Evolutionary conservation across 768 basidiomycete genomes (phyloP).

Genomic region (Boletellus ananas): DNA sequence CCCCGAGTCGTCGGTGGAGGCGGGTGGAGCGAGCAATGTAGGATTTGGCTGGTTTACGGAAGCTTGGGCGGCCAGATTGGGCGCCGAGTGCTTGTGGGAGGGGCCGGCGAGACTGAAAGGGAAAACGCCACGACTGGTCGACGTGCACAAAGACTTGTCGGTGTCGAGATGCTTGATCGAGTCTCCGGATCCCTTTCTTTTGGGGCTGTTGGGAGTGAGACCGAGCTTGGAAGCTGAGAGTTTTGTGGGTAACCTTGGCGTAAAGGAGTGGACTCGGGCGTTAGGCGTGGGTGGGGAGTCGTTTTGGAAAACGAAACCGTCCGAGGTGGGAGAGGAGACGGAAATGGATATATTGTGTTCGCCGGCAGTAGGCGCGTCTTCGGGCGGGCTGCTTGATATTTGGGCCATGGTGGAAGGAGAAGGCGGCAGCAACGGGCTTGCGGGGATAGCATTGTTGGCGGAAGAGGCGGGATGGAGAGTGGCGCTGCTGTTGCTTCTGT

Average conservation of each 20-base stretch:
- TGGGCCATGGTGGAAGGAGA: constrained; percentile 35
- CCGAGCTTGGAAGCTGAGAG: constrained; percentile 51
- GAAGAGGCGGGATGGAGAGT: constrained; percentile 41
- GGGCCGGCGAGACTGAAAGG: constrained; percentile 28
- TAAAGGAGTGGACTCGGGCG: constrained; percentile 65
- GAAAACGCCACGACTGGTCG: constrained; percentile 25
- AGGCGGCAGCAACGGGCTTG: constrained; percentile 37
- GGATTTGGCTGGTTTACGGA: constrained; percentile 38
- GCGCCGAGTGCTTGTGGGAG: constrained; percentile 26
- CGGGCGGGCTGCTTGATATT: constrained; percentile 21
- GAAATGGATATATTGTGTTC: constrained; percentile 45
- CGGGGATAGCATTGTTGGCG: constrained; percentile 22
- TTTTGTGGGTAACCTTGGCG: constrained; percentile 68
- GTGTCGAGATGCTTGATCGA: constrained; percentile 32
- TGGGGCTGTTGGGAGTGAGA: constrained; percentile 48
- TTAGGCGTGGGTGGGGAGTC: constrained; percentile 45
- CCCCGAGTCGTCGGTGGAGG: constrained; percentile 40
- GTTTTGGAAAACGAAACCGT: constrained; percentile 31
- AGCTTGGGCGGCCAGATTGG: constrained; percentile 12
- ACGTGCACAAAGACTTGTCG: constrained; percentile 14
- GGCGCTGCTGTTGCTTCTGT: constrained; percentile 53
- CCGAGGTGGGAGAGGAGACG: constrained; percentile 41
- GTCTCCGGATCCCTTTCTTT: constrained; percentile 48
- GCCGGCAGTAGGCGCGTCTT: constrained; percentile 15
- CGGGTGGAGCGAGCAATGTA: constrained; percentile 47